These are phyloP conservation scores for Dactylellina leptospora DNA, from an alignment of 2,329 filamentous ascomycete genomes.

Conservation along the genomic window DNA sequence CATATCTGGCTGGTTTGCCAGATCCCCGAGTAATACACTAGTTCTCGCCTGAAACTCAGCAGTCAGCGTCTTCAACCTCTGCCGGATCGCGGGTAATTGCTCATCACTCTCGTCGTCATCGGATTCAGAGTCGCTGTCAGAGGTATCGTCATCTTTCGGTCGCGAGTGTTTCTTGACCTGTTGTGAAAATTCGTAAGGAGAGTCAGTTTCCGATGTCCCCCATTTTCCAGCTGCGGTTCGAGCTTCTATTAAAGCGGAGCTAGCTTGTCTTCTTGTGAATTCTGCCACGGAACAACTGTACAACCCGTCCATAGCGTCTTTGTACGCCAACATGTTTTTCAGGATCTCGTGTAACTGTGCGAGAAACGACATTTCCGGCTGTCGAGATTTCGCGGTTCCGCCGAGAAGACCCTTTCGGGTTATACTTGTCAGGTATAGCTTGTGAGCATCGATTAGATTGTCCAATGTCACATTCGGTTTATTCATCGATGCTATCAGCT, in stretches of 20 bases:
- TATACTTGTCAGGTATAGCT: slow-evolving; percentile 88
- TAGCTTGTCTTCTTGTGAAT: slow-evolving; percentile 89
- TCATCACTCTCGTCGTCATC: slow-evolving; percentile 66
- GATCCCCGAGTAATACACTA: slow-evolving; percentile 83
- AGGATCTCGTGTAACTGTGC: slow-evolving; percentile 90
- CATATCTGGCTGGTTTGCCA: slow-evolving; percentile 87
- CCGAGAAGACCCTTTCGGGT: slow-evolving; percentile 95
- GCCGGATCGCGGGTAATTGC: slow-evolving; percentile 78
- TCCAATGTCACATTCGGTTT: slow-evolving; percentile 91
- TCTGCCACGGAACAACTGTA: slow-evolving; percentile 96
- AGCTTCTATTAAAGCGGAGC: slow-evolving; percentile 75
- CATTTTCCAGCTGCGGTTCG: slow-evolving; percentile 72
- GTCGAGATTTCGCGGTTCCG: slow-evolving; percentile 58
- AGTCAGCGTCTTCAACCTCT: slow-evolving; percentile 76
- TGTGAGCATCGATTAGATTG: slow-evolving; percentile 91
- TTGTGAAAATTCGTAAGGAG: slow-evolving; percentile 57
- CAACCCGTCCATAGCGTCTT: slow-evolving; percentile 89
- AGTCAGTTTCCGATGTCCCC: slow-evolving; percentile 69
- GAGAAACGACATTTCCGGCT: slow-evolving; percentile 82
- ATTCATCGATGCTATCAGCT: slow-evolving; percentile 81
- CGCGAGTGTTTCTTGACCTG: slow-evolving; percentile 57
- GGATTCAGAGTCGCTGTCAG: slow-evolving; percentile 26
- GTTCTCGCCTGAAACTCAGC: slow-evolving; percentile 79
- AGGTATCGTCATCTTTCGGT: slow-evolving; percentile 7
- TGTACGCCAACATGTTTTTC: slow-evolving; percentile 91